phyloP scores from a whole-genome alignment of 768 basidiomycete species.

The Piloderma croceum region DNA sequence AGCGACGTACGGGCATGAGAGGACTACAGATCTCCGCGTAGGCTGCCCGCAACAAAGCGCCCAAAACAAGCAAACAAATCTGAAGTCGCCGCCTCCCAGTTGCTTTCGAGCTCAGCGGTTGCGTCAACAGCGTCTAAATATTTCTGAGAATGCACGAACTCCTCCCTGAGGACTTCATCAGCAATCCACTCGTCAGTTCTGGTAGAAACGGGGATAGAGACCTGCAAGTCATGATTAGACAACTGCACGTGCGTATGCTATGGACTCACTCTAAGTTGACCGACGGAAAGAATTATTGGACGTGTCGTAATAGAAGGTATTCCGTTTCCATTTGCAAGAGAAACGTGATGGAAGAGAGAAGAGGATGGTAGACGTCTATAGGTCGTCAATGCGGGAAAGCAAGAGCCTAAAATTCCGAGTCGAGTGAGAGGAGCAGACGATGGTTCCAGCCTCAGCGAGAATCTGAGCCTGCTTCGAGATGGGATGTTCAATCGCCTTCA shows the following conservation, averaged over 20 bases:
- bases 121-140: constrained; percentile 53
- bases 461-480: constrained; percentile 88
- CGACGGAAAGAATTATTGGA: constrained; percentile 28
- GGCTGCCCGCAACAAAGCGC: constrained; percentile 61
- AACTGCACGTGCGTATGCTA: constrained; percentile 1
- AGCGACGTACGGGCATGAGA: constrained; percentile 52
- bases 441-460: constrained; percentile 85
- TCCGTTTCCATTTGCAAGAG: too few relatives aligned
- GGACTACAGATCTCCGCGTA: constrained; percentile 51
- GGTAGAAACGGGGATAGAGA: constrained; percentile 87
- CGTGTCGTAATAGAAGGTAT: constrained; percentile 31
- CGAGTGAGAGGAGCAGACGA: too few relatives aligned
- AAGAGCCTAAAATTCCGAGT: too few relatives aligned
- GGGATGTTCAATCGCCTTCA: constrained; percentile 91
- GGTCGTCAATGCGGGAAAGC: too few relatives aligned
- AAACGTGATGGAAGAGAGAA: too few relatives aligned
- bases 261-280: constrained; percentile 30
- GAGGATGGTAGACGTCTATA: too few relatives aligned
- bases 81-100: constrained; percentile 61
- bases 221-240: constrained; percentile 40
- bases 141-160: constrained; percentile 66
- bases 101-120: constrained; percentile 45
- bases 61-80: constrained; percentile 83
- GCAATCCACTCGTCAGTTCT: constrained; percentile 81
- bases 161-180: constrained; percentile 87